A percentile compares a stretch with the other conserved stretches of the same genome.
Evolutionary conservation across 805 yeast genomes (phyloP).

Genomic region (Torulaspora delbrueckii): DNA sequence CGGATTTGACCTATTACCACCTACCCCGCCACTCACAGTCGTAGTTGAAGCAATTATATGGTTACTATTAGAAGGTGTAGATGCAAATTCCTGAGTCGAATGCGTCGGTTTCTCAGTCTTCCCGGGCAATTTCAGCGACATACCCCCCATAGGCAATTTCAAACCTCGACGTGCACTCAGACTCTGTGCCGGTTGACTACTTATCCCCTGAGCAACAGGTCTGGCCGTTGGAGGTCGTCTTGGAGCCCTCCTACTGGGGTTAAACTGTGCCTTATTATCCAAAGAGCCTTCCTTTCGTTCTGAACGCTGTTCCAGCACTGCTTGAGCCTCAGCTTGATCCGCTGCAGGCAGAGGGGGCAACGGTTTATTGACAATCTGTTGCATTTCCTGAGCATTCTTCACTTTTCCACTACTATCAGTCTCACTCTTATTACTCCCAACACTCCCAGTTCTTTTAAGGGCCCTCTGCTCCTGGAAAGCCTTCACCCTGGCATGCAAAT

Average conservation of each 20-base stretch:
- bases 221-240: conserved; percentile 24
- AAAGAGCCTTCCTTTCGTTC: conserved; percentile 11
- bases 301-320: background rate
- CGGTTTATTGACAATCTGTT: conserved; percentile 37
- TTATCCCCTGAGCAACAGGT: conserved; percentile 79
- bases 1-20: conserved; percentile 29
- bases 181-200: conserved; percentile 74
- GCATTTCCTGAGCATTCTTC: conserved; percentile 21
- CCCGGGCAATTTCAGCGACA: conserved; percentile 28
- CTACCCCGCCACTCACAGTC: conserved; percentile 10
- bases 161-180: conserved; percentile 81
- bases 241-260: conserved; percentile 30
- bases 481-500: conserved; percentile 77
- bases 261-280: conserved; percentile 15
- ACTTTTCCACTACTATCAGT: conserved; percentile 12
- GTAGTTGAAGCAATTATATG: conserved; percentile 8
- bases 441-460: conserved; percentile 37
- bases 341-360: conserved; percentile 40
- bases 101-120: conserved; percentile 15
- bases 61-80: conserved; percentile 25
- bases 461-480: conserved; percentile 85
- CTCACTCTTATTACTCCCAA: conserved; percentile 22
- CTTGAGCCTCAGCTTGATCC: background rate
- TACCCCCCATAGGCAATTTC: conserved; percentile 49
- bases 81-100: conserved; percentile 30